Conservation (phyloP, 2,329 filamentous ascomycete species). For the Arthrinium puccinioides region DNA sequence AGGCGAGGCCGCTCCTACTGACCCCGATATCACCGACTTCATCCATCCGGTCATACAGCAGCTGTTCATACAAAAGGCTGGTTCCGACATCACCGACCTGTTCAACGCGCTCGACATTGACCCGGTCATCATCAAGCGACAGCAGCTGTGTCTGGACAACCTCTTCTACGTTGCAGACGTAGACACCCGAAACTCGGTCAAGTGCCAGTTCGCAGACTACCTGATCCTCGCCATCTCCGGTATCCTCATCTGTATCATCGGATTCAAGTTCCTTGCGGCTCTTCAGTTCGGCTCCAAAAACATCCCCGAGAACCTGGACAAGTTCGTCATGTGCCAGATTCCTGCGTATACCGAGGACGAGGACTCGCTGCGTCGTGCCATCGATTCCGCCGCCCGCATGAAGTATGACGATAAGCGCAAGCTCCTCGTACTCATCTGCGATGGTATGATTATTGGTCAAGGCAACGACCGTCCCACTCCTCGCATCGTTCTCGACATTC, state of each 20-base stretch:
- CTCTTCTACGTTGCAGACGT: constrained; percentile 90
- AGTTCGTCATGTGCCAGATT: constrained; percentile 96
- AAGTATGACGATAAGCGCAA: constrained; percentile 98
- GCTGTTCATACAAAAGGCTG: constrained; percentile 70
- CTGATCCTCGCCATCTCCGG: constrained; percentile 80
- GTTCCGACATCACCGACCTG: constrained; percentile 73
- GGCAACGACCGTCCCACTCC: constrained; percentile 95
- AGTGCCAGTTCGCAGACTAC: constrained; percentile 84
- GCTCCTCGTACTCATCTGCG: constrained; percentile 83
- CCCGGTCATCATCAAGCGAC: constrained; percentile 49
- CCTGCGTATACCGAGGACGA: constrained; percentile 98
- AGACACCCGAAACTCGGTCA: constrained; percentile 80
- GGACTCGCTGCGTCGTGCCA: constrained; percentile 90
- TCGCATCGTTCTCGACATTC: constrained; percentile 91
- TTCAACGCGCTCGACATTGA: constrained; percentile 67
- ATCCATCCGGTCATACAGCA: constrained; percentile 69
- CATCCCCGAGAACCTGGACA: constrained; percentile 90
- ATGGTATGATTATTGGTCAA: constrained; percentile 99
- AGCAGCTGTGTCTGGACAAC: constrained; percentile 83
- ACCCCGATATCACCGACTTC: constrained; percentile 59
- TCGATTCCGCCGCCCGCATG: constrained; percentile 93
- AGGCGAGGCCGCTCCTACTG: constrained; percentile 38
- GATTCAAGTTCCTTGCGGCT: constrained; percentile 94
- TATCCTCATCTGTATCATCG: constrained; percentile 72
- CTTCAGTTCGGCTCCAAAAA: constrained; percentile 91